Evolutionary conservation across 257 asterid species (phyloP), one percentile per base, ranked within the genome.

Genomic region (Fraxinus excelsior): DNA sequence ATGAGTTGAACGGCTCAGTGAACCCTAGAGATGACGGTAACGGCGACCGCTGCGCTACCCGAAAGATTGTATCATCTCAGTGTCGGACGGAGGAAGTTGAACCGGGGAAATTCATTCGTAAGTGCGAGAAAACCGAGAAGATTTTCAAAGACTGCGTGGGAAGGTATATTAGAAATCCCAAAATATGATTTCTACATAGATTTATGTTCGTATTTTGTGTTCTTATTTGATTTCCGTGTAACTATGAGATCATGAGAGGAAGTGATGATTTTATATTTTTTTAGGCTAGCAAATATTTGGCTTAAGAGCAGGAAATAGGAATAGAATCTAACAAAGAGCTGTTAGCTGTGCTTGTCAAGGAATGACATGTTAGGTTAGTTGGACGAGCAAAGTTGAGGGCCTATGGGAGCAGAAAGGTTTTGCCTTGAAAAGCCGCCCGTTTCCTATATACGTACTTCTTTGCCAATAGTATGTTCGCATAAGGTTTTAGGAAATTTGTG

Each of bases 21-120:
- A 72, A 62, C 73, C 80, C 78, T 82, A 72, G 12, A 56, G 71
- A 75, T 34, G 67, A 70, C 74, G 85, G 75, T 70, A 13, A 46
- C 78, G 72, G 78, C 35, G 85, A 76, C 21, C 79, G 86, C 9
- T 85, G 82, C 84, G 81, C 84, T 79, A 89, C 96, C 71, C 85
- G 97, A 72, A 94, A 81, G 87, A 88, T 92, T 62, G 85, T 93
- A 65, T 88, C 53, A 71, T 88, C 96, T 35, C 86, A 87, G 73
- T 92, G 99, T 87, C 89, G 83, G 31, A 91, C 97, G 26, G 92
- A 90, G 87, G 96, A 92, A 79, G 87, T 87, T 23, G 96, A 94
- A 83, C 90, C 95, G 34, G 97, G 99, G 9, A 91, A 85, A 80
- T 94, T 90, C 82, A 68, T 94, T 3, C 90, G 94, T 64, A 94